Base-by-base conservation (phyloP, 257 asterid genomes). In the Schizonepeta tenuifolia region DNA sequence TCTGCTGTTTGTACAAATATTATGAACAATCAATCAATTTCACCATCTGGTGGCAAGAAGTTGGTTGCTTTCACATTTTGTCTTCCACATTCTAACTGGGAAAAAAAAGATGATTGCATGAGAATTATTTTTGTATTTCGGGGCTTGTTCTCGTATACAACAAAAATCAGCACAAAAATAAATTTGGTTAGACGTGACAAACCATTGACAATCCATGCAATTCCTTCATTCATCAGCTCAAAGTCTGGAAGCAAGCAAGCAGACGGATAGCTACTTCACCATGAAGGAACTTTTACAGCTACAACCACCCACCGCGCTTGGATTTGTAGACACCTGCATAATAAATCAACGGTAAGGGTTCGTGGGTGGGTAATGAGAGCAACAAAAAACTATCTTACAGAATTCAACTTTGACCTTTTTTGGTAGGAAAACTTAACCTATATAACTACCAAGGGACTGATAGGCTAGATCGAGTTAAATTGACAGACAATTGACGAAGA, bases 281-380 rank as follows among this genome's bases (percentile, higher is more conserved):
- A 88, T 86, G 58, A 93, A 90, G 44, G 97, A 93, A 70, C 93
- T 91, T 81, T 93, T 93, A 73, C 98, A 93, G 91, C 96, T 83
- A 83, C 98, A 93, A 67, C 97, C 97, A 64, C 97, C 98, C 65
- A 89, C 91, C 13, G 98, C 98, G 73, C 97, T 93, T 73, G 98
- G 98, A 79, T 93, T 93, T 47, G 83, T 60, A 0, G 98, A 89
- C 54, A 93, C 98, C 98, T 93, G 82, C 75, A 81, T 20, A 68
- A 51, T 56, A 59, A 18, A 67, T 40, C 47, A 17, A 14, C 38
- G 3, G 17, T 71, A 26, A 21, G 44, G 33, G 6, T 57, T 38
- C 44, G 20, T 49, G 22, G 2, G 13, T 53, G 38, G 21, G 17
- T 5, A 59, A 47, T 12, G 40, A 10, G 21, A 54, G 54, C 55